Conservation (phyloP, 2,329 filamentous ascomycete genomes). For the Didymella arachidicola region DNA sequence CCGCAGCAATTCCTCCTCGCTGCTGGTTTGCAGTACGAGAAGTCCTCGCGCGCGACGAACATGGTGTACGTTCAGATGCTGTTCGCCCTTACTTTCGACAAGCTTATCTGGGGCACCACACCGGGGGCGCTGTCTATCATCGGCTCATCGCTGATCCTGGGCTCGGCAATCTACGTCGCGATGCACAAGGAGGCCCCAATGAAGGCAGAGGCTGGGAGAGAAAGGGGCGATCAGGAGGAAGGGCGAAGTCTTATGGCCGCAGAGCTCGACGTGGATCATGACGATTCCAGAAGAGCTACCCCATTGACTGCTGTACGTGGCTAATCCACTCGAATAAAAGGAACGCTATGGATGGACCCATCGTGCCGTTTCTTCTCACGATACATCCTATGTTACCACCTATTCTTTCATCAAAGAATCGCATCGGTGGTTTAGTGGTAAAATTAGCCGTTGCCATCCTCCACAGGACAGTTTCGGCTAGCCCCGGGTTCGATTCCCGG, state of each 20-base stretch:
- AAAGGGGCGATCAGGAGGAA: slow-evolving; percentile 39
- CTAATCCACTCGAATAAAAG: not conserved
- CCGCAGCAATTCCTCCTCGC: slow-evolving; percentile 79
- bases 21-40: slow-evolving; percentile 75
- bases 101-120: slow-evolving; percentile 67
- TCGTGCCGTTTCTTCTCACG: too few species aligned
- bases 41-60: slow-evolving; percentile 67
- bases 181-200: slow-evolving; percentile 57
- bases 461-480: slow-evolving; percentile 1
- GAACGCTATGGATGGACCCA: too few species aligned
- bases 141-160: slow-evolving; percentile 70
- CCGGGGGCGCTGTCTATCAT: slow-evolving; percentile 65
- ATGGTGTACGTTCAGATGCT: slow-evolving; percentile 77
- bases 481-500: slow-evolving; percentile 7
- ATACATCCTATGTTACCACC: too few species aligned
- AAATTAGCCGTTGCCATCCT: slow-evolving; percentile 8
- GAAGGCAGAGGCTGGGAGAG: slow-evolving; percentile 27
- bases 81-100: slow-evolving; percentile 71
- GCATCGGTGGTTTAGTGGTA: slow-evolving; percentile 10
- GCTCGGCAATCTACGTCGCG: slow-evolving; percentile 70
- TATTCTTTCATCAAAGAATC: too few species aligned
- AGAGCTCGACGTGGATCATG: slow-evolving; percentile 23
- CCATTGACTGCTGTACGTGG: slow-evolving; percentile 7
- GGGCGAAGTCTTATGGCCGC: slow-evolving; percentile 44
- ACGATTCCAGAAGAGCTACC: slow-evolving; percentile 19